Evolutionary conservation across 805 yeast genomes (phyloP), one percentile per base, ranked within the genome.

Genomic region (Myxozyma nipponensis): DNA sequence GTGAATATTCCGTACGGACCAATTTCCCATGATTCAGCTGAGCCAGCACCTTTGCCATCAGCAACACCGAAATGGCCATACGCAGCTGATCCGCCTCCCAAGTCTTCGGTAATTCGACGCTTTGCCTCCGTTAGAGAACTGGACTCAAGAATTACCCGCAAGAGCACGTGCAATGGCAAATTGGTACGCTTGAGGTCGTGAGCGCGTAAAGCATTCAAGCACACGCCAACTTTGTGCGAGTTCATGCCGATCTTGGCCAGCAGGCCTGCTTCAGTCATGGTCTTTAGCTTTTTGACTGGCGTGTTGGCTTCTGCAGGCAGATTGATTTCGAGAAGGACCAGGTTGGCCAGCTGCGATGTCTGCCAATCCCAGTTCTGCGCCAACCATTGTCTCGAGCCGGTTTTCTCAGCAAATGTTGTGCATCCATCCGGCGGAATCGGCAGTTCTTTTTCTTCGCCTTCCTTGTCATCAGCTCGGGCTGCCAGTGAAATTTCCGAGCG

Each of bases 331-430:
- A 68, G 60, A 15, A 64, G 55, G 5, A 68, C 54, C 26, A 68
- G 50, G 34, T 62, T 62, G n/a, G 58, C 56, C 32, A 50, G 47
- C 50, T 67, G 64, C 37, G 50, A 62, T 1, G 54, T 52, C 46
- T 63, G 60, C 76, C 76, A 72, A 56, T 72, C 76, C 76, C 76
- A 72, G 52, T 71, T 72, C 57, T 72, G 76, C 23, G 51, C 68
- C 59, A 56, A 63, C 60, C 54, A 56, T 41, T 49, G 63, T 37
- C 36, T 57, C 56, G 35, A 65, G 57, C 32, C 64, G 47, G 34
- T 56, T 13, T 35, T 40, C 61, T 56, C 60, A 35, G 57, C 69
- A 62, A 51, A 63, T 50, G 58, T 67, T 1, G 75, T 71, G 49
- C 76, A 72, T 1, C 76, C 75, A 51, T 72, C 76, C 2, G 68